Conservation (phyloP, 352 stramenopile species). For the Plasmopara halstedii region DNA sequence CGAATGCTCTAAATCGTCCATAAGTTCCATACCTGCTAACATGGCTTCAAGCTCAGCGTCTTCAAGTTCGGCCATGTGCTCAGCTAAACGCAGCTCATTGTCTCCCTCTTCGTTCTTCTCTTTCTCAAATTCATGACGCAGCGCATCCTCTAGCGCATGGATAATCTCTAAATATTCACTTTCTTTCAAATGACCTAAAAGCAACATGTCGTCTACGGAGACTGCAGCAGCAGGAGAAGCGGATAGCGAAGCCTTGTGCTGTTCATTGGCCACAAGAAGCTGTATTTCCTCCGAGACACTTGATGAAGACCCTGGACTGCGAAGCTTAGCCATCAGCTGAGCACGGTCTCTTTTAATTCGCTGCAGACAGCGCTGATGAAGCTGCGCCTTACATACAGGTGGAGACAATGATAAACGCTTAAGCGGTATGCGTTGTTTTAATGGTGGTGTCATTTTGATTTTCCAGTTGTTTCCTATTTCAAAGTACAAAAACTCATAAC, state of each 20-base stretch:
- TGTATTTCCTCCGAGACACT: constrained; percentile 62
- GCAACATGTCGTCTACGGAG: constrained; percentile 63
- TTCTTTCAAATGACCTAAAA: constrained; percentile 45
- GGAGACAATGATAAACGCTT: constrained; percentile 50
- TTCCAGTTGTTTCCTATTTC: no score
- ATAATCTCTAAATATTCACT: constrained; percentile 72
- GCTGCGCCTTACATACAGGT: constrained; percentile 68
- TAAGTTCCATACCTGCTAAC: constrained; percentile 51
- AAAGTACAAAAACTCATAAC: no score
- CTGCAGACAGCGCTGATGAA: constrained; percentile 65
- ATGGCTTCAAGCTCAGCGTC: constrained; percentile 62
- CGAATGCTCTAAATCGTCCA: constrained; percentile 5
- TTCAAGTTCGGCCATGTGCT: constrained; percentile 64
- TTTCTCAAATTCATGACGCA: constrained; percentile 38
- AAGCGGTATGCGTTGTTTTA: constrained; percentile 4
- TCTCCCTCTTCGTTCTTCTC: constrained; percentile 25
- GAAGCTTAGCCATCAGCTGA: constrained; percentile 53
- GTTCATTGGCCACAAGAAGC: constrained; percentile 36
- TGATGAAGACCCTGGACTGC: constrained; percentile 32
- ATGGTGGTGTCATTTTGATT: constrained; percentile 1
- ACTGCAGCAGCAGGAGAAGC: constrained; percentile 5
- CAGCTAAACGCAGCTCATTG: constrained; percentile 28
- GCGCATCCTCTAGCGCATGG: constrained; percentile 59
- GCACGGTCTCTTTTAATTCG: constrained; percentile 53
- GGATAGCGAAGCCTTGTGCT: constrained; percentile 17